Evolutionary conservation across 805 yeast genomes (phyloP).

Genomic region (Candida odintsovae): DNA sequence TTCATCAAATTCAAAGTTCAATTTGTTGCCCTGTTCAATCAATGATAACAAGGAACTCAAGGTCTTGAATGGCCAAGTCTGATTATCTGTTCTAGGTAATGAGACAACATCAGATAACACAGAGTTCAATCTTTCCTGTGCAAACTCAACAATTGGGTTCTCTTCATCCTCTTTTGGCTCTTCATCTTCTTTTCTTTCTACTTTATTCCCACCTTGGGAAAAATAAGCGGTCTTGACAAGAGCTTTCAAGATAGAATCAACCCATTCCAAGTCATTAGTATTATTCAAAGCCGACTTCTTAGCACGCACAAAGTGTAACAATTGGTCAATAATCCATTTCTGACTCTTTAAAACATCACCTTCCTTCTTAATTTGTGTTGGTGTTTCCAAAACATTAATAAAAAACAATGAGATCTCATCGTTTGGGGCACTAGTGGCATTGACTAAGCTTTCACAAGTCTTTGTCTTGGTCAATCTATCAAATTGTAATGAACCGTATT

Average conservation of each 20-base stretch:
- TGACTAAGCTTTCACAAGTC: conserved; percentile 36
- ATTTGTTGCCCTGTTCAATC: conserved; percentile 21
- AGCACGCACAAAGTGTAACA: conserved; percentile 45
- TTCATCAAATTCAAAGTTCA: conserved; percentile 48
- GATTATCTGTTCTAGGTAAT: conserved; percentile 35
- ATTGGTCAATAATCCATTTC: conserved; percentile 55
- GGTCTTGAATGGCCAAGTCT: conserved; percentile 59
- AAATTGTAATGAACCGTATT: conserved; percentile 59
- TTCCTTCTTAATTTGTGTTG: conserved; percentile 6
- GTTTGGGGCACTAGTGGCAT: conserved; percentile 8
- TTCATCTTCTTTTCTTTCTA: conserved; percentile 6
- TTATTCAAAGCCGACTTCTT: conserved; percentile 29
- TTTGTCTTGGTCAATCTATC: conserved; percentile 74
- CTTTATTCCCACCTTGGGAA: conserved; percentile 8
- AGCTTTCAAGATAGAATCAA: conserved; percentile 25
- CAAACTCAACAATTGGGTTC: conserved; percentile 33
- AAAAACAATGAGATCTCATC: conserved; percentile 14
- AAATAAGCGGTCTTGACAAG: conserved; percentile 29
- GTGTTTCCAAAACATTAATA: conserved; percentile 13
- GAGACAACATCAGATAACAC: conserved; percentile 54
- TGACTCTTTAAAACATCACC: conserved; percentile 14
- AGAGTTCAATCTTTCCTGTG: conserved; percentile 63
- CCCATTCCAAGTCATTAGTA: conserved; percentile 22
- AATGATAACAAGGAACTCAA: conserved; percentile 31
- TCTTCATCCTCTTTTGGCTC: conserved; percentile 4